Evolutionary conservation across 2,329 filamentous ascomycete species (phyloP).

Genomic region (Blastomyces emzantsi): DNA sequence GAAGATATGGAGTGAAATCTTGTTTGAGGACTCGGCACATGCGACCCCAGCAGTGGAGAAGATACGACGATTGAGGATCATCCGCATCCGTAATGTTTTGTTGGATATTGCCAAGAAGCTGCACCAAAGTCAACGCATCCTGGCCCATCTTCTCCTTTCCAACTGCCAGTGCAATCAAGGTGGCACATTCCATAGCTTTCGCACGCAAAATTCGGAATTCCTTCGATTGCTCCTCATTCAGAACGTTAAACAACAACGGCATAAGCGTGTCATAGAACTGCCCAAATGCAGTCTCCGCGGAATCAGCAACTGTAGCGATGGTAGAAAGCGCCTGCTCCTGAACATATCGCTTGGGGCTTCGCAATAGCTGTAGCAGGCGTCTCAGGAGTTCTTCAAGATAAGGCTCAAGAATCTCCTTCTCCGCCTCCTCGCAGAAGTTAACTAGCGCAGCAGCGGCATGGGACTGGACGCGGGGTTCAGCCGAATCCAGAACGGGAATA

Average conservation of each 20-base stretch:
- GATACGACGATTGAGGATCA: conserved; percentile 91
- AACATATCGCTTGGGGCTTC: conserved; percentile 89
- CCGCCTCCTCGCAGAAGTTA: conserved; percentile 98
- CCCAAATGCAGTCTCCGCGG: conserved; percentile 85
- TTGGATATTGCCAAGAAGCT: conserved; percentile 81
- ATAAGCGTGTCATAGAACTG: conserved; percentile 96
- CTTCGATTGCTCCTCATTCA: conserved; percentile 84
- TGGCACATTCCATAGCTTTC: conserved; percentile 99
- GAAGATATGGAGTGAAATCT: conserved; percentile 88
- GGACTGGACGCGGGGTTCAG: conserved; percentile 89
- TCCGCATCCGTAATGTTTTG: conserved; percentile 78
- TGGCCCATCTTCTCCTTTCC: conserved; percentile 84
- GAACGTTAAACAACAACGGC: conserved; percentile 83
- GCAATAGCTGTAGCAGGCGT: conserved; percentile 76
- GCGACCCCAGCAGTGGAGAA: conserved; percentile 97
- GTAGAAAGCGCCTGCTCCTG: conserved; percentile 97
- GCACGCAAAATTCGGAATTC: conserved; percentile 84
- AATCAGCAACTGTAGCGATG: conserved; percentile 98
- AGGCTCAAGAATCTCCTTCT: conserved; percentile 82
- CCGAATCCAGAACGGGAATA: conserved; percentile 80
- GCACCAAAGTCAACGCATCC: conserved; percentile 79
- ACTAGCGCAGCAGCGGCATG: conserved; percentile 96
- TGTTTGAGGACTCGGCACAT: conserved; percentile 92
- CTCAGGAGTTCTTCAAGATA: conserved; percentile 83
- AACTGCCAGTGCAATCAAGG: conserved; percentile 84